These are phyloP conservation scores for Clitocybe nebularis DNA, from an alignment of 1,284 basidiomycete species.

Conservation along the genomic window DNA sequence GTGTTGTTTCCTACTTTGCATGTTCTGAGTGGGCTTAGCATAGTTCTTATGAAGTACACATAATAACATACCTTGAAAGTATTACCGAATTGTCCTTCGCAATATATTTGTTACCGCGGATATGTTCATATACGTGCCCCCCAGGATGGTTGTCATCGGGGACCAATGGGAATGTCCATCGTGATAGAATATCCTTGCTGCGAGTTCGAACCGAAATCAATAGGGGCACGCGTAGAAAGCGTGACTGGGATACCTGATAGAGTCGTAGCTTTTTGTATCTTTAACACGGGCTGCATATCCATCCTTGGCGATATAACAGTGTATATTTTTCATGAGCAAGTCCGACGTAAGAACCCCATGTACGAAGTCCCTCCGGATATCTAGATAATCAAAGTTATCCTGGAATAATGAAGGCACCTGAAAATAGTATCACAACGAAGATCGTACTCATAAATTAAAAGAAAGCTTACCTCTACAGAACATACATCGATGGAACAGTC, in stretches of 20 bases:
- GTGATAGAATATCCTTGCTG: conserved; percentile 87
- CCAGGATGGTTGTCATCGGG: conserved; percentile 91
- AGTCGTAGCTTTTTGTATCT: conserved; percentile 88
- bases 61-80: conserved; percentile 61
- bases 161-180: conserved; percentile 94
- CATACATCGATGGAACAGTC: conserved; percentile 91
- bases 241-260: conserved; percentile 59
- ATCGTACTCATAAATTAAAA: too few relatives aligned
- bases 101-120: conserved; percentile 84
- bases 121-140: conserved; percentile 76
- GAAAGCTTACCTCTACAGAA: conserved; percentile 71
- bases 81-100: conserved; percentile 70
- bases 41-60: conserved; percentile 2
- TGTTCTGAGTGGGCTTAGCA: conserved; percentile 41
- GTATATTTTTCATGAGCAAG: conserved; percentile 91
- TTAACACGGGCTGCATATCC: conserved; percentile 87
- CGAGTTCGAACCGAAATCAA: conserved; percentile 8
- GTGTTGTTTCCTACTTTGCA: conserved; percentile 83
- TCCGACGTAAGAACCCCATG: conserved; percentile 97
- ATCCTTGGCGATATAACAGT: conserved; percentile 81
- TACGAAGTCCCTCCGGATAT: conserved; percentile 90
- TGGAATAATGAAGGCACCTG: conserved; percentile 95
- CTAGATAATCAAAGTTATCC: conserved; percentile 98
- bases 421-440: conserved; percentile 2
- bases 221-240: conserved; percentile 1